phyloP scores from a whole-genome alignment of 495 filamentous ascomycete genomes.

The Penicillium cataractarum region DNA sequence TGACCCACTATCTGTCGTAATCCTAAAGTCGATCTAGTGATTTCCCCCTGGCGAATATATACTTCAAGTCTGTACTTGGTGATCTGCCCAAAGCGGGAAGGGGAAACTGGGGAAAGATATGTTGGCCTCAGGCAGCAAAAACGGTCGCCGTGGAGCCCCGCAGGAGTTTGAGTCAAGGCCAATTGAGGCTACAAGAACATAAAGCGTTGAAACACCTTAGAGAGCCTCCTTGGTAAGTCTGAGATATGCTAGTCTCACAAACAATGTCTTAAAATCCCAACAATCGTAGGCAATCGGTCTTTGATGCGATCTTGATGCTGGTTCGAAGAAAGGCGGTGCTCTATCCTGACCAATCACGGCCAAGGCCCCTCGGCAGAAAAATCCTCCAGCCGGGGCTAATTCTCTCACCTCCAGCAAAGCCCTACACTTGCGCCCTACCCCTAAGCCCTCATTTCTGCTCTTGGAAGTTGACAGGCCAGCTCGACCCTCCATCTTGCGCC shows the following conservation, averaged over 20 bases:
- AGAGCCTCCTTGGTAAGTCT: too few species aligned
- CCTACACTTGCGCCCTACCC: slow-evolving; percentile 51
- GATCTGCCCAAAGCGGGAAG: not conserved
- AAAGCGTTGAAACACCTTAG: not conserved
- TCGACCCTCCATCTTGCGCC: slow-evolving; percentile 23
- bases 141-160: not conserved
- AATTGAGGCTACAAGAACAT: not conserved
- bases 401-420: slow-evolving; percentile 27
- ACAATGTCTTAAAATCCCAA: not conserved
- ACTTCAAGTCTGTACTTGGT: too few species aligned
- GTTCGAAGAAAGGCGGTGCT: not conserved
- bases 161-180: not conserved
- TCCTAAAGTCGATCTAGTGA: too few species aligned
- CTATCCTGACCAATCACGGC: not conserved
- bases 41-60: too few species aligned
- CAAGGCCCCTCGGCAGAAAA: slow-evolving; percentile 27
- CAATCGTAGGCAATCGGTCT: not conserved
- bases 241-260: not conserved
- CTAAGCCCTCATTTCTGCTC: slow-evolving; percentile 60
- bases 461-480: slow-evolving; percentile 44
- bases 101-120: not conserved
- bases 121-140: not conserved
- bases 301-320: not conserved
- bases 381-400: slow-evolving; percentile 22
- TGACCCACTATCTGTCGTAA: not conserved